These are phyloP conservation scores for Phytopythium sindhum DNA, from an alignment of 352 stramenopile species.

Conservation along the genomic window DNA sequence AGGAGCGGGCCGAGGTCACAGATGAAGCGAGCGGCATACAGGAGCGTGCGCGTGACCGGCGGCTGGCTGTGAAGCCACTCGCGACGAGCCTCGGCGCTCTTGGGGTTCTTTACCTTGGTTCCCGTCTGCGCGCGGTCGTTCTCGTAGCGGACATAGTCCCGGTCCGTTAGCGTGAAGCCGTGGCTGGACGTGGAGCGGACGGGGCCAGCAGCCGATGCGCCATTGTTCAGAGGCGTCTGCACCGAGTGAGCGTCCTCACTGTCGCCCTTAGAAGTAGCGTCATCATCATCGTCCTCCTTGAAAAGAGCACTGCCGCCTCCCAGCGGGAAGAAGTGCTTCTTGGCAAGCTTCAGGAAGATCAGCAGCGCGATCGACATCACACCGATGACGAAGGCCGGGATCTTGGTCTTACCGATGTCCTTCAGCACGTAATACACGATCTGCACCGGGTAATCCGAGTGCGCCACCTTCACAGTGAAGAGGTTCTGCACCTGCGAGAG, in stretches of 20 bases:
- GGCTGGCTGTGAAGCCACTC: background rate
- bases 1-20: constrained; percentile 64
- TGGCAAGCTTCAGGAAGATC: constrained; percentile 16
- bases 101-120: background rate
- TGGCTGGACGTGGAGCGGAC: too few species aligned
- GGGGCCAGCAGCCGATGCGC: too few species aligned
- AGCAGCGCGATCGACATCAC: constrained; percentile 19
- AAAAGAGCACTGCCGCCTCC: constrained; percentile 13
- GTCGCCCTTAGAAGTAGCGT: background rate
- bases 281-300: background rate
- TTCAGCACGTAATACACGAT: constrained; percentile 49
- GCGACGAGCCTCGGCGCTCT: constrained; percentile 1
- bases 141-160: too few species aligned
- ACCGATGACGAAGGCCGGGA: constrained; percentile 10
- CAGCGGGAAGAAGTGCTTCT: constrained; percentile 22
- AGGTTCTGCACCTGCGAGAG: constrained; percentile 88
- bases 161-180: too few species aligned
- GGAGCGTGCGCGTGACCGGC: constrained; percentile 14
- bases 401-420: constrained; percentile 57
- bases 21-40: constrained; percentile 36
- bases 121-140: too few species aligned
- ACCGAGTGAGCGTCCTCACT: too few species aligned
- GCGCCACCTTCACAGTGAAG: constrained; percentile 59
- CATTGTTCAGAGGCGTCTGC: background rate
- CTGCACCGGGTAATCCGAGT: constrained; percentile 77